phyloP scores from a whole-genome alignment of 192 early-diverging fungal species.

The Coemansia erecta region DNA sequence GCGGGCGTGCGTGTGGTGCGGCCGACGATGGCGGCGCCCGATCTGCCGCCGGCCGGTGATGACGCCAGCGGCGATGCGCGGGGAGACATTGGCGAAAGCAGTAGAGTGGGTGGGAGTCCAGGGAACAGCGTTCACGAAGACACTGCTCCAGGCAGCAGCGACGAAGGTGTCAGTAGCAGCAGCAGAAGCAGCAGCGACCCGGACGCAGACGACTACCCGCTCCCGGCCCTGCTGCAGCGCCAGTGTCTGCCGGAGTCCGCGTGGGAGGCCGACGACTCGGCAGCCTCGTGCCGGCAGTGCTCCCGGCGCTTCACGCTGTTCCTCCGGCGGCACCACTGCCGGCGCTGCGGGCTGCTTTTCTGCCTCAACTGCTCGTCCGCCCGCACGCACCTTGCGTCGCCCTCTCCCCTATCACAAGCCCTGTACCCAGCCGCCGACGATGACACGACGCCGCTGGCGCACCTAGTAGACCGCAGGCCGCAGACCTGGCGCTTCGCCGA shows the following conservation, averaged over 20 bases:
- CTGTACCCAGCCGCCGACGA: conserved; percentile 20
- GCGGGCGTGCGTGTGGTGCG: too few species aligned
- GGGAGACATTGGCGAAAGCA: too few species aligned
- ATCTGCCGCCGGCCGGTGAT: too few species aligned
- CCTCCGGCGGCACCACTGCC: conserved; percentile 85
- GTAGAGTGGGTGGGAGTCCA: too few species aligned
- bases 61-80: too few species aligned
- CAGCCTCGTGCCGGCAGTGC: conserved; percentile 67
- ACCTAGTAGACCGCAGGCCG: conserved; percentile 2
- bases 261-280: conserved; percentile 81
- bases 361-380: conserved; percentile 76
- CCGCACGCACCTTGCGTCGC: conserved; percentile 56
- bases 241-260: conserved; percentile 48
- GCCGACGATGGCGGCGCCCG: too few species aligned
- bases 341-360: conserved; percentile 83
- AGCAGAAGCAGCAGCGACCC: neutral
- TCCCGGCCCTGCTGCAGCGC: conserved; percentile 30
- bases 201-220: conserved; percentile 15
- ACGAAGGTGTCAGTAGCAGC: neutral
- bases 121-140: too few species aligned
- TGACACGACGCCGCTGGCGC: conserved; percentile 30
- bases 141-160: neutral
- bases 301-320: conserved; percentile 69
- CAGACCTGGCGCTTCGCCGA: conserved; percentile 30
- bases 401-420: conserved; percentile 27